Conservation (phyloP, 345 rosid species). For the Chamaenerion angustifolium region DNA sequence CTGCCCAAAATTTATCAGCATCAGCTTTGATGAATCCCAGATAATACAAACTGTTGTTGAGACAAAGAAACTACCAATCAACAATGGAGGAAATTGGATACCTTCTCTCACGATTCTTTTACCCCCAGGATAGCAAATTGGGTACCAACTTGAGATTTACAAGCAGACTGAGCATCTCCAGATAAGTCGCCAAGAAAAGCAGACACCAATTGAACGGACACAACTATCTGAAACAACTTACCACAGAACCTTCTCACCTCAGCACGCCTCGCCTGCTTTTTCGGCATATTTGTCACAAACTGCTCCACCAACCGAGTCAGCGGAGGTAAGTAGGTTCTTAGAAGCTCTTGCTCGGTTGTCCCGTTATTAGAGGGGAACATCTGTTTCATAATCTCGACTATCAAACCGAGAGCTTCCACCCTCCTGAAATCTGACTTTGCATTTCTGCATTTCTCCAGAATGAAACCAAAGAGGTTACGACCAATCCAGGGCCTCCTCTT, state of each 20-base stretch:
- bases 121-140: conserved; percentile 26
- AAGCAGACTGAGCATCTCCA: conserved; percentile 41
- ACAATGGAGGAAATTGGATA: too few relatives aligned
- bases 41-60: too few relatives aligned
- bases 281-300: conserved; percentile 53
- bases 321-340: conserved; percentile 36
- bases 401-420: conserved; percentile 65
- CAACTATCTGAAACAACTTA: conserved; percentile 43
- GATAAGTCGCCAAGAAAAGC: conserved; percentile 46
- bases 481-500: conserved; percentile 69
- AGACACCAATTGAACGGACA: conserved; percentile 33
- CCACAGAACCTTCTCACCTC: conserved; percentile 60
- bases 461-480: conserved; percentile 36
- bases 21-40: too few relatives aligned
- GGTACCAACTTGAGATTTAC: conserved; percentile 58
- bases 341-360: conserved; percentile 26
- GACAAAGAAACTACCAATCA: too few relatives aligned
- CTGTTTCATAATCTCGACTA: conserved; percentile 50
- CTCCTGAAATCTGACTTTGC: conserved; percentile 65
- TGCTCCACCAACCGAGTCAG: conserved; percentile 39
- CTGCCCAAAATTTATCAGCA: too few relatives aligned
- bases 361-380: conserved; percentile 23
- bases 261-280: conserved; percentile 48
- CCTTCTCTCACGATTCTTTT: too few relatives aligned
- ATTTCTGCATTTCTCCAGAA: conserved; percentile 46